Evolutionary conservation across 164 flowering plant species (phyloP), one percentile per base, ranked within the genome.

Genomic region (Nymphaea colorata): DNA sequence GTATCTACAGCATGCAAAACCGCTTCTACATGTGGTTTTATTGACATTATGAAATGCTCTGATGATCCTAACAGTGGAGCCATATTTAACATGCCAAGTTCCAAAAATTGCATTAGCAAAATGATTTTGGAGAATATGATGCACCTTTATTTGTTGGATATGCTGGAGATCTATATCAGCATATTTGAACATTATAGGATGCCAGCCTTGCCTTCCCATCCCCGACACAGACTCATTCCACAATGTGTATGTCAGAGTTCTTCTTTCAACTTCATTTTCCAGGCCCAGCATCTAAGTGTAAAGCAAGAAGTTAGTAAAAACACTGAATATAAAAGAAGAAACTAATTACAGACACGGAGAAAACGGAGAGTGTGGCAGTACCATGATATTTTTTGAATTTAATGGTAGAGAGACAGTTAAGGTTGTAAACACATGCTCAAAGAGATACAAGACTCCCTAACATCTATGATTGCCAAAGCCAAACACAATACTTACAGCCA

Each of bases 191-290:
- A 15, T 51, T 51, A 15, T 51, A 51, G 57, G 57, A 51, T 51
- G 98, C 98, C 98, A 93, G 62, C 79, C 80, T 55, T 76, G 78
- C 25, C 57, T 66, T 64, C 87, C 92, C 76, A 69, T 82, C 63
- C 79, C 79, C 17, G 81, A 69, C n/a, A 71, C 74, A n/a, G 96
- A 82, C 70, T 71, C 78, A 73, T 93, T 87, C 98, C 98, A 90
- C 57, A 61, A 41, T 3, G 90, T 83, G 68, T 88, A 93, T 15
- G 98, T 93, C 67, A 93, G 62, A n/a, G 98, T 83, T 82, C 98
- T 85, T 62, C 89, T 76, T 72, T 88, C 96, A 70, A 90, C 82
- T 75, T 90, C 91, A 77, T 76, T 72, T 76, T 93, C 98, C 69
- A 87, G 88, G 18, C 77, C 84, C 64, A 70, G 75, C 95, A 93